Base-by-base conservation (phyloP, 176 grass and related monocot genomes). In the Alloteropsis semialata region DNA sequence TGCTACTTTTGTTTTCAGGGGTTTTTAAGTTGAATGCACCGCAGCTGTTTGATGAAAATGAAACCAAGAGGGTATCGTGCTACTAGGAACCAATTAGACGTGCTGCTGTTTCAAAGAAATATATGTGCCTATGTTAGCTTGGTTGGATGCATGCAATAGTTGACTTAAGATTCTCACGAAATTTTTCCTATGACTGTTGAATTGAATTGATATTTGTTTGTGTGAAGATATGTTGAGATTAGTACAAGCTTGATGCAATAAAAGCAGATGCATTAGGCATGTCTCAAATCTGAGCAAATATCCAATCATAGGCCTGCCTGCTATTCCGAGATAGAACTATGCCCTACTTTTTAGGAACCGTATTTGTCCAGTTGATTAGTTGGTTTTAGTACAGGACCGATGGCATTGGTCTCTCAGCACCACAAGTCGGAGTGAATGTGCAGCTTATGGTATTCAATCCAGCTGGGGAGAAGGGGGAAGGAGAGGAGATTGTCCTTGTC, bases 401-500 rank as follows among this genome's bases (percentile, higher is more conserved):
- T 88, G 96, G 96, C 45, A 92, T 99, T 68, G 96, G 96, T 56
- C 92, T 99, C 64, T 96, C 93, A 19, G 93, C 93, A 57, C 96
- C 93, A 37, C 96, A 99, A 93, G 93, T 99, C 21, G 93, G 96
- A 70, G 70, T 99, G 43, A 99, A 99, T 60, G 91, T 99, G 72
- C 93, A 99, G 72, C 91, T 99, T 45, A 99, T 99, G 96, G 96
- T 99, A 43, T 99, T 96, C 57, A 99, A 99, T 69, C 80, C 87
- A 66, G 87, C 93, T 78, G 96, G 96, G 18, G 89, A 92, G 58
- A 90, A 79, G 55, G 93, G 91, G 25, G 91, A 91, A 92, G 96
- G 93, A 76, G 87, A 99, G 74, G 93, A 99, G 67, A 92, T 93
- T 89, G 83, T 99, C 62, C 96, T 99, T 59, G 89, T 99, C 32